Percentiles rank a stretch among this genome's conserved stretches.
phyloP scores from a whole-genome alignment of 192 early-diverging fungal species.

The Chytriomyces sp. region DNA sequence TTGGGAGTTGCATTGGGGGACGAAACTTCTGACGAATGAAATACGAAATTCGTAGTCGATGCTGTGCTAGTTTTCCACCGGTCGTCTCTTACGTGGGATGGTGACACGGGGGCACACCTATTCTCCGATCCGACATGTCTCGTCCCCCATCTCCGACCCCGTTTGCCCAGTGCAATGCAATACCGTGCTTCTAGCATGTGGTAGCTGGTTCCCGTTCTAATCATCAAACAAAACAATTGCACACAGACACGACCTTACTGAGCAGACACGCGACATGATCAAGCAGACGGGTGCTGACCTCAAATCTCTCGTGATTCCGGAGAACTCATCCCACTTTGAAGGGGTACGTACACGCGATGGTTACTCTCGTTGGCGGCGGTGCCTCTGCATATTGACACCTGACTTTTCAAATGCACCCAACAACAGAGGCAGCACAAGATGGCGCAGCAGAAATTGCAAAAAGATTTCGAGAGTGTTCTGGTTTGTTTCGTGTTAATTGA shows the following conservation, averaged over 20 bases:
- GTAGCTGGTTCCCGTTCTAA: too few relatives aligned
- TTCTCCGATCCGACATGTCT: too few relatives aligned
- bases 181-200: too few relatives aligned
- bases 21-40: too few relatives aligned
- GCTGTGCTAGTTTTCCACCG: too few relatives aligned
- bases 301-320: slow-evolving; percentile 70
- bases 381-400: not conserved
- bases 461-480: slow-evolving; percentile 92
- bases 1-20: too few relatives aligned
- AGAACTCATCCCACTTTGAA: slow-evolving; percentile 28
- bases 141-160: too few relatives aligned
- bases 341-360: slow-evolving; percentile 35
- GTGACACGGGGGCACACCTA: too few relatives aligned
- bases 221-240: too few relatives aligned
- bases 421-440: slow-evolving; percentile 73
- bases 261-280: slow-evolving; percentile 78
- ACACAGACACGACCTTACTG: slow-evolving; percentile 72
- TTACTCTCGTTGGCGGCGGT: not conserved
- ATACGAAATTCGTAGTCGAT: too few relatives aligned
- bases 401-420: not conserved
- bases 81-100: too few relatives aligned
- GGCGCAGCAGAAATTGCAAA: slow-evolving; percentile 90
- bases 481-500: not conserved
- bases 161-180: too few relatives aligned
- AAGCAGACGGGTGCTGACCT: slow-evolving; percentile 76